Evolutionary conservation across 768 basidiomycete genomes (phyloP).

Genomic region (Leccinum boreale): DNA sequence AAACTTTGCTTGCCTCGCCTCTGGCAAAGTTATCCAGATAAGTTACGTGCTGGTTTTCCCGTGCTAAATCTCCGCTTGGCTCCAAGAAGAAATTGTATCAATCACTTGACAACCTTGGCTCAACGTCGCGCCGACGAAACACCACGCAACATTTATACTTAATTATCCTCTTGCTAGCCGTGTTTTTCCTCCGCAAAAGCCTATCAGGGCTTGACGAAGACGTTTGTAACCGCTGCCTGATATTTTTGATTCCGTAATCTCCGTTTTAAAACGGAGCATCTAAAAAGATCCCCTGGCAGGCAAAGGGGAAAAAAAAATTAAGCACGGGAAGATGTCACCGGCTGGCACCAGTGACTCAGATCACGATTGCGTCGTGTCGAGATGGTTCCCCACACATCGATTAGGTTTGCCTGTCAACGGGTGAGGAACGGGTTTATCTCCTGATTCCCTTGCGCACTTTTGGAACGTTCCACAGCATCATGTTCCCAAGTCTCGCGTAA

Average conservation of each 20-base stretch:
- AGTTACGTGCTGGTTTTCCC: conserved; percentile 21
- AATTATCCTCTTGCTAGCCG: conserved; percentile 19
- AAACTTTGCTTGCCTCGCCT: conserved; percentile 14
- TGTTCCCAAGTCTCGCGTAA: conserved; percentile 6
- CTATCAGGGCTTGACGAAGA: conserved; percentile 29
- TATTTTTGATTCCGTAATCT: conserved; percentile 33
- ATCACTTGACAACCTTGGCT: not conserved
- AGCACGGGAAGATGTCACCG: conserved; percentile 9
- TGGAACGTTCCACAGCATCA: conserved; percentile 1
- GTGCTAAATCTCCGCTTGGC: conserved; percentile 5
- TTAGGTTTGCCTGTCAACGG: conserved; percentile 7
- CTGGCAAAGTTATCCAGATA: conserved; percentile 9
- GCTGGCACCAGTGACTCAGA: not conserved
- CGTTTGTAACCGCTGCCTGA: conserved; percentile 24
- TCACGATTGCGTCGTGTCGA: conserved; percentile 4
- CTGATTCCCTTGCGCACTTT: conserved; percentile 3
- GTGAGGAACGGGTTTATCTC: not conserved
- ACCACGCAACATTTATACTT: conserved; percentile 1
- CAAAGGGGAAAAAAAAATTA: conserved; percentile 12
- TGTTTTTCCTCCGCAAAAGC: conserved; percentile 30
- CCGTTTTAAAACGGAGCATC: conserved; percentile 20
- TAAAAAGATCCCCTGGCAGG: not conserved
- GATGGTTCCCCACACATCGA: conserved; percentile 11
- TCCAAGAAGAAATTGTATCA: not conserved
- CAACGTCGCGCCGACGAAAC: not conserved